Evolutionary conservation across 306 rosid genomes (phyloP), one percentile per base, ranked within the genome.

Genomic region (Neltuma alba): DNA sequence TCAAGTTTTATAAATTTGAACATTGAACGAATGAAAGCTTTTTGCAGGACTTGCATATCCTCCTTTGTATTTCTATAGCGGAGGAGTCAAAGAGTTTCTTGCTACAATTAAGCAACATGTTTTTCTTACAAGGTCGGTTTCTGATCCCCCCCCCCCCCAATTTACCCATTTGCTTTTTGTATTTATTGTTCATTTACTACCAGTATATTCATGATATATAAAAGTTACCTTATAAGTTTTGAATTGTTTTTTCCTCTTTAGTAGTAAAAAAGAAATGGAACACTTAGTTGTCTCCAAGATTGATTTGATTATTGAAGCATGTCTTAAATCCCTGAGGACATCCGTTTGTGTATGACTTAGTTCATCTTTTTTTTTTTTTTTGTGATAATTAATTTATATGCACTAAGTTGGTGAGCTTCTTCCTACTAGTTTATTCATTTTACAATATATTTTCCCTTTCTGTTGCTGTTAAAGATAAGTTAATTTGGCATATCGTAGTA

Each of bases 41-140:
- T 81, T 76, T 86, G 75, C 91, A 96, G 99, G 99, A 82, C 98
- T 96, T 85, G 99, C 99, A 15, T 74, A 83, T 87, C 97, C 99
- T 72, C 92, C 99, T 28, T 81, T 96, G 65, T 96, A 96, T 83
- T 96, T 96, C 83, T 96, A 96, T 76, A 96, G 88, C 74, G 99
- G 99, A 85, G 99, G 99, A 88, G 96, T 96, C 74, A 94, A 94
- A 83, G 98, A 96, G 86, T 96, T 96, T 80, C 98, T 96, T 78
- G 96, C 97, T 72, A 91, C 98, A 67, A 76, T 91, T 79, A 96
- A 96, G 92, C 99, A 96, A 64, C 89, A 96, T 83, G 91, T 88
- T 86, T 83, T 96, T 81, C 90, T 93, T 61, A 88, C 82, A 90
- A 93, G 99, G 99, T 96, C 83, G 80, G 95, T 27, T 82, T 66